Percentiles rank a stretch among this genome's conserved stretches.
phyloP scores from a whole-genome alignment of 2,329 filamentous ascomycete genomes.

The Pseudocercospora crystallina region DNA sequence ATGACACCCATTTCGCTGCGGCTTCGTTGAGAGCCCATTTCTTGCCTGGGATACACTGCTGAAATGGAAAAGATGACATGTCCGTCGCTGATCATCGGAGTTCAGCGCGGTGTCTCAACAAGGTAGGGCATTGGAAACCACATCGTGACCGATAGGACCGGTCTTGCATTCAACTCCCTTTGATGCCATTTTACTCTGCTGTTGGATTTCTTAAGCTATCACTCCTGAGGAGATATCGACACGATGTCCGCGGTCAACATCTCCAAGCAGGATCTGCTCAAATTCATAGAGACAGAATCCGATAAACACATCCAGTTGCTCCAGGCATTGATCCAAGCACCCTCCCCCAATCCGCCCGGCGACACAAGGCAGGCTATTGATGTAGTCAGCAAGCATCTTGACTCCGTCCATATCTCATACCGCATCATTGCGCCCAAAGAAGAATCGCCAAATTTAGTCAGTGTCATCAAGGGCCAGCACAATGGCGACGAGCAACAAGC shows the following conservation, averaged over 20 bases:
- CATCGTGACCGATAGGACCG: too few relatives aligned
- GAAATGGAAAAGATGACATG: background rate
- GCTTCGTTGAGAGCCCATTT: too few relatives aligned
- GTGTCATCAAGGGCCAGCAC: constrained; percentile 29
- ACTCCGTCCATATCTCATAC: constrained; percentile 18
- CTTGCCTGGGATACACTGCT: too few relatives aligned
- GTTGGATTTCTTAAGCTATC: too few relatives aligned
- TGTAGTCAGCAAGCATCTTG: constrained; percentile 35
- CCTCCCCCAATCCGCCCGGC: constrained; percentile 42
- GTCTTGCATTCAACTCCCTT: background rate
- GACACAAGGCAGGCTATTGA: constrained; percentile 38
- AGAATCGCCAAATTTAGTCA: constrained; percentile 38
- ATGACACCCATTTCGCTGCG: too few relatives aligned
- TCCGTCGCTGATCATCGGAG: background rate
- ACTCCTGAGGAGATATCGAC: background rate
- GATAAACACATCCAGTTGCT: constrained; percentile 34
- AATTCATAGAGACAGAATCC: constrained; percentile 29
- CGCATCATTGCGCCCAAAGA: constrained; percentile 34
- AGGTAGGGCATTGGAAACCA: background rate
- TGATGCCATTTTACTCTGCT: background rate
- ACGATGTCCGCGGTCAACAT: background rate
- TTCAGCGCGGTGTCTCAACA: background rate
- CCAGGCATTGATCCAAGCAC: constrained; percentile 36
- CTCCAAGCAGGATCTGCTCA: constrained; percentile 27
- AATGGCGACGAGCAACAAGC: constrained; percentile 11